Percentiles rank a stretch among this genome's conserved stretches.
Conservation (phyloP, 208 protist genomes). For the Lotmaria passim region DNA sequence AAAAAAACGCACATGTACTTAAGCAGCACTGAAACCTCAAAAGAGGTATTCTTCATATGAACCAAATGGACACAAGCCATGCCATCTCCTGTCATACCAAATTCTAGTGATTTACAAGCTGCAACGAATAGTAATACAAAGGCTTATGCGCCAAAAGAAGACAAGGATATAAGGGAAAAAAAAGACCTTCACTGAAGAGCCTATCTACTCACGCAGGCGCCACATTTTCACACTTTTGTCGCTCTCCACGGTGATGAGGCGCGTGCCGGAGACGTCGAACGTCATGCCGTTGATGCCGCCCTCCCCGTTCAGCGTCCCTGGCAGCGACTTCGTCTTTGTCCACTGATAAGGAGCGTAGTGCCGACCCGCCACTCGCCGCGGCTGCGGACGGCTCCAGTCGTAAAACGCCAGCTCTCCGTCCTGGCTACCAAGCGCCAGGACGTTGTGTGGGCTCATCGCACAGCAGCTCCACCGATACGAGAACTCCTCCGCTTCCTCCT, state of each 20-base stretch:
- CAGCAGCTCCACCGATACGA: slow-evolving; percentile 87
- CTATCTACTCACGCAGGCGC: slow-evolving; percentile 48
- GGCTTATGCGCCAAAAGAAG: no score
- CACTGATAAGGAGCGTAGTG: slow-evolving; percentile 83
- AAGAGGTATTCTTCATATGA: no score
- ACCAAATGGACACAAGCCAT: no score
- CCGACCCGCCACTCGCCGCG: slow-evolving; percentile 21
- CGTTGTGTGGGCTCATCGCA: slow-evolving; percentile 84
- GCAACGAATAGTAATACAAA: no score
- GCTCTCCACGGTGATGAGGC: slow-evolving; percentile 98
- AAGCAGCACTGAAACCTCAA: no score
- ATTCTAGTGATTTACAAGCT: no score
- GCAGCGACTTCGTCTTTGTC: slow-evolving; percentile 79
- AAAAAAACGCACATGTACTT: no score
- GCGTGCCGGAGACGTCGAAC: slow-evolving; percentile 97
- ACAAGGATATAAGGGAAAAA: not conserved
- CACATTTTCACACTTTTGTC: slow-evolving; percentile 99
- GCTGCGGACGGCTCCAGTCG: slow-evolving; percentile 96
- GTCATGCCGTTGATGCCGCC: slow-evolving; percentile 90
- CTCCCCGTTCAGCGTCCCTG: slow-evolving; percentile 85
- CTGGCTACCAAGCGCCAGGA: slow-evolving; percentile 95
- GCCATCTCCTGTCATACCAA: no score
- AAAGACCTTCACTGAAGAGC: not conserved
- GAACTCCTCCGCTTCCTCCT: slow-evolving; percentile 34
- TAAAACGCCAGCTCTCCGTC: slow-evolving; percentile 95